These are phyloP conservation scores for Agapanthus africanus DNA, from an alignment of 106 monocot genomes.

Conservation along the genomic window DNA sequence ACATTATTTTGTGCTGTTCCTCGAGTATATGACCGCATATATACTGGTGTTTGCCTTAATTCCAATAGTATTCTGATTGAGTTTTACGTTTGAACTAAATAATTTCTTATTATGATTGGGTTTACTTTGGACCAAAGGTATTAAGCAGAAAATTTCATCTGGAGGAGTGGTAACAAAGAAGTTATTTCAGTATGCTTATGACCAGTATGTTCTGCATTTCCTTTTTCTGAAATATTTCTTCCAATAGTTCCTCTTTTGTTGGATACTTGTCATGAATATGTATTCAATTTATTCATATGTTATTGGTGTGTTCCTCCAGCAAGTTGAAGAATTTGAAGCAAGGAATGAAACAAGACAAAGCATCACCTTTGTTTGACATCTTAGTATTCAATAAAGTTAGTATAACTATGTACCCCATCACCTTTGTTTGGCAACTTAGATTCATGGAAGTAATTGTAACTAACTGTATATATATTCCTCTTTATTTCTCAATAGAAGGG, in stretches of 20 bases:
- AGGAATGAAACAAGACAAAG: constrained; percentile 72
- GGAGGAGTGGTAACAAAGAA: constrained; percentile 53
- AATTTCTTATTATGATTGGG: constrained; percentile 1
- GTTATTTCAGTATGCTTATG: constrained; percentile 73
- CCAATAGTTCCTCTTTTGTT: background rate
- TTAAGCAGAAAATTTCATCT: constrained; percentile 63
- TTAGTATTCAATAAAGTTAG: constrained; percentile 74
- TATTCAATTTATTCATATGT: constrained; percentile 7
- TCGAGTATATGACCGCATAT: constrained; percentile 85
- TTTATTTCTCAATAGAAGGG: background rate
- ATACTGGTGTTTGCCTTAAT: constrained; percentile 36
- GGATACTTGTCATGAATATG: constrained; percentile 1
- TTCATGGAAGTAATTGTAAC: too few relatives aligned
- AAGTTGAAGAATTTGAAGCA: constrained; percentile 70
- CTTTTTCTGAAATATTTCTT: background rate
- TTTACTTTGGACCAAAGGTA: constrained; percentile 36
- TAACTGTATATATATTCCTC: background rate
- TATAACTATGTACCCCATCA: too few relatives aligned
- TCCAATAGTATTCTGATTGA: background rate
- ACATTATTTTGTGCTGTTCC: constrained; percentile 92
- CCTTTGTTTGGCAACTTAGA: too few relatives aligned
- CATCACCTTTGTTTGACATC: constrained; percentile 82
- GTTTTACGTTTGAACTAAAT: constrained; percentile 2
- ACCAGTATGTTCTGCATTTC: constrained; percentile 43
- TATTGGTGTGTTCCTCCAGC: constrained; percentile 23